Base-by-base conservation (phyloP, 1,284 basidiomycete genomes). In the Austroboletus sp. region DNA sequence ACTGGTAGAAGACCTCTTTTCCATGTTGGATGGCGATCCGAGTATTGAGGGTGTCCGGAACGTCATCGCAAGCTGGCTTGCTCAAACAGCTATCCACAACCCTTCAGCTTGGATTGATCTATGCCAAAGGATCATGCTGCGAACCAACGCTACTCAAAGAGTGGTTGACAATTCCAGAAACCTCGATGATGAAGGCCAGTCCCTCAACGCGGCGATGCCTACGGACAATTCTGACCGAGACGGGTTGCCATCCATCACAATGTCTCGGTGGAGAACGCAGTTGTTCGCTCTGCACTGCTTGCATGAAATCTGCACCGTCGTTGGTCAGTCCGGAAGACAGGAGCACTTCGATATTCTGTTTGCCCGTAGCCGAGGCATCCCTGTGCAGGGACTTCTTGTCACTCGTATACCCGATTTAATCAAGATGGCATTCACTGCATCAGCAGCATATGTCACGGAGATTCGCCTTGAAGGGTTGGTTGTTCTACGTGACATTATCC, bases 81-180 rank as follows among this genome's bases (percentile, higher is more conserved):
- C 87, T 52, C 94, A 98, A 65, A 98, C 96, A 0, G 93, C 93
- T 0, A 78, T 89, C 16, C 79, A 89, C 44, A 90, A 94, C 51
- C 94, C 96, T 0, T 91, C 86, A 0, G 94, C 93, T 1, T 99
- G 96, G 96, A 96, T 99, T 51, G 93, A 96, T 60, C 73, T 98
- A 1, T 98, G 95, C 61, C 93, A 98, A 65, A 76, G 92, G 27
- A 98, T 98, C 66, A 96, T 98, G 89, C 83, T 87, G 5, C 75
- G 85, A 8, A 89, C 87, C 13, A 90, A 86, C 12, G 85, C 85
- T 2, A 82, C 85, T 4, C 87, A 90, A 55, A 85, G 81, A 53
- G 79, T 80, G 9, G 74, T 75, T 0, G 78, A 86, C 49, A 77
- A 79, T 8, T 74, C 78, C 0, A 73, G 76, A n/a, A 75, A 75